Evolutionary conservation across 306 rosid species (phyloP).

Genomic region (Gynostemma pentaphyllum): DNA sequence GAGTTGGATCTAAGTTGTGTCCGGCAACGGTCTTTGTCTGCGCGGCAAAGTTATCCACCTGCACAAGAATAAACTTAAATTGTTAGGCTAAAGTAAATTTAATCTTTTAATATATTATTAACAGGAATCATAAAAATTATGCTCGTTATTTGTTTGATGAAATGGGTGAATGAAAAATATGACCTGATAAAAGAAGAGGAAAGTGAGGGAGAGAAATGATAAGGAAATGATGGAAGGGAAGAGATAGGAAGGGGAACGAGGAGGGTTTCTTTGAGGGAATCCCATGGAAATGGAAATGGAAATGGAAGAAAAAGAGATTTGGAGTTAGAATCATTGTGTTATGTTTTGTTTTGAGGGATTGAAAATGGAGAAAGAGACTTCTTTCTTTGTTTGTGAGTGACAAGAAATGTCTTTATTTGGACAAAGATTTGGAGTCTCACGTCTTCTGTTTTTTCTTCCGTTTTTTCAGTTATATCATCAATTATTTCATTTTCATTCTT

Average conservation of each 20-base stretch:
- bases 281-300: slow-evolving; percentile 28
- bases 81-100: too few relatives aligned
- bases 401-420: too few relatives aligned
- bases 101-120: too few relatives aligned
- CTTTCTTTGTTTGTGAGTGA: too few relatives aligned
- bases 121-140: too few relatives aligned
- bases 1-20: slow-evolving; percentile 88
- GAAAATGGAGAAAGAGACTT: background rate
- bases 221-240: slow-evolving; percentile 31
- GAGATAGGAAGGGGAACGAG: slow-evolving; percentile 37
- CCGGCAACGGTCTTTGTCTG: slow-evolving; percentile 70
- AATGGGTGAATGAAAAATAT: background rate
- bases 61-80: too few relatives aligned
- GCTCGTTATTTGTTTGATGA: background rate
- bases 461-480: too few relatives aligned
- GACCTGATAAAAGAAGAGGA: slow-evolving; percentile 48
- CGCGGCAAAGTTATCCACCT: slow-evolving; percentile 49
- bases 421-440: too few relatives aligned
- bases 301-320: background rate
- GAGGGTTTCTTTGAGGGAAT: slow-evolving; percentile 7
- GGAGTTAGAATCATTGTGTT: slow-evolving; percentile 4
- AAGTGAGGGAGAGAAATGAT: slow-evolving; percentile 42
- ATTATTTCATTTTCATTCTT: too few relatives aligned
- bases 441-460: too few relatives aligned
- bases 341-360: slow-evolving; percentile 1